Evolutionary conservation across 306 rosid genomes (phyloP), one percentile per base, ranked within the genome.

Genomic region (Quillaja saponaria): DNA sequence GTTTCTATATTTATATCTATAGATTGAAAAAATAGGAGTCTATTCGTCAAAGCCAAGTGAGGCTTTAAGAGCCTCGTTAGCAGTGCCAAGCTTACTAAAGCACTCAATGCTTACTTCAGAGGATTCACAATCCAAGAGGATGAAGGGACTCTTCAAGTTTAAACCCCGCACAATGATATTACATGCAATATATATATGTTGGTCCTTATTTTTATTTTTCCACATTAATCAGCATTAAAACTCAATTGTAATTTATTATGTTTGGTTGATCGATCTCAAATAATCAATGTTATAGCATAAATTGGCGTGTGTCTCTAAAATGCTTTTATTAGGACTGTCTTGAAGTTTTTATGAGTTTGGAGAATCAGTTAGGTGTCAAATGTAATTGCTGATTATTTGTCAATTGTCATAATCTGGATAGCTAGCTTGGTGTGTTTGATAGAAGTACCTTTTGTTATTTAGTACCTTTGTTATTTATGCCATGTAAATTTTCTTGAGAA

Each of bases 141-240:
- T 92, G 99, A 92, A 92, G 73, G 85, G 96, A 20, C 84, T 92
- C 47, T 92, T 92, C 86, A 92, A 92, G 81, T 78, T 96, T 7
- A 92, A 92, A 76, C 99, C 96, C 8, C 87, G 95, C 5, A 92
- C 99, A 0, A 49, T 14, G 99, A 89, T 18, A 39, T 46, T 46
- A 46, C 8, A 14, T 46, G 10, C 21, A 14, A 5, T 5, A 7
- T 15, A 7, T 1, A 15, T 46, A 15, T 14, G 10, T 7, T 46
- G 20, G 20, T 14, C 8, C 51, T 15, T 19, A 46, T 6, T 15
- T 25, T 46, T 2, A 46, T 46, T 14, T 2, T 42, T 42, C 6
- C 31, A 25, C 31, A 42, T 42, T 15, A 42, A 42, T 12, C 3
- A 4, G n/a, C 31, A 25, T 25, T 25, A 9, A 42, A 42, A 6